phyloP scores from a whole-genome alignment of 2,329 filamentous ascomycete species.

The Phyllosticta ampelicida region DNA sequence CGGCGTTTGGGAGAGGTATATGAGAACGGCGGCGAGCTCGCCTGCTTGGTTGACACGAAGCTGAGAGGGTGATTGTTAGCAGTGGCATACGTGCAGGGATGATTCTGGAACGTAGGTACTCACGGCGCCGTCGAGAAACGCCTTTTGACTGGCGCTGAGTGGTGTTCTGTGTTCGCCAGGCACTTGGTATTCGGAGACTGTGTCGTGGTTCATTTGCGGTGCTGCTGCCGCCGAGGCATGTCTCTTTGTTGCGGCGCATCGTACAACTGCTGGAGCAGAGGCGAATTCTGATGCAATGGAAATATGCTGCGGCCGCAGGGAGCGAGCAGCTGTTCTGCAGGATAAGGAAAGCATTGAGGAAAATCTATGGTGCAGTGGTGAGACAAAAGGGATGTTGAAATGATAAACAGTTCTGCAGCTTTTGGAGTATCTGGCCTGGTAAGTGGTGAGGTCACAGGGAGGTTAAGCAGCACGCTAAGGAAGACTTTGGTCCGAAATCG shows the following conservation, averaged over 20 bases:
- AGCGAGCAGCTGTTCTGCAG: background rate
- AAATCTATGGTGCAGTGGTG: too few relatives aligned
- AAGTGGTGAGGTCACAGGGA: background rate
- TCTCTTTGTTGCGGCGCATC: background rate
- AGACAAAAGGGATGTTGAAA: too few relatives aligned
- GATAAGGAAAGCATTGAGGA: background rate
- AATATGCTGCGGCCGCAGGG: background rate
- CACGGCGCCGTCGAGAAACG: conserved; percentile 29
- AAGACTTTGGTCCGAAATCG: conserved; percentile 7
- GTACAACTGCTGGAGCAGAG: background rate
- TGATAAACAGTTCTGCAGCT: too few relatives aligned
- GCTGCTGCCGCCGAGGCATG: conserved; percentile 1
- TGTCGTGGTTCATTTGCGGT: background rate
- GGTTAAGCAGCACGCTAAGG: background rate
- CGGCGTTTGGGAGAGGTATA: conserved; percentile 83
- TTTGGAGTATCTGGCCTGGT: background rate
- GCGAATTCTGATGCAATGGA: background rate
- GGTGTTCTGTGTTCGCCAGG: conserved; percentile 8
- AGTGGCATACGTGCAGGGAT: background rate
- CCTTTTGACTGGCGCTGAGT: conserved; percentile 22
- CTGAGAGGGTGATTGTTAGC: conserved; percentile 25
- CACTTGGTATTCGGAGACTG: background rate
- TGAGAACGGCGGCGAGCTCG: conserved; percentile 90
- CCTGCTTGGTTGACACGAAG: conserved; percentile 95
- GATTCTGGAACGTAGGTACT: background rate